Evolutionary conservation across 257 asterid species (phyloP).

Genomic region (Eucommia ulmoides): DNA sequence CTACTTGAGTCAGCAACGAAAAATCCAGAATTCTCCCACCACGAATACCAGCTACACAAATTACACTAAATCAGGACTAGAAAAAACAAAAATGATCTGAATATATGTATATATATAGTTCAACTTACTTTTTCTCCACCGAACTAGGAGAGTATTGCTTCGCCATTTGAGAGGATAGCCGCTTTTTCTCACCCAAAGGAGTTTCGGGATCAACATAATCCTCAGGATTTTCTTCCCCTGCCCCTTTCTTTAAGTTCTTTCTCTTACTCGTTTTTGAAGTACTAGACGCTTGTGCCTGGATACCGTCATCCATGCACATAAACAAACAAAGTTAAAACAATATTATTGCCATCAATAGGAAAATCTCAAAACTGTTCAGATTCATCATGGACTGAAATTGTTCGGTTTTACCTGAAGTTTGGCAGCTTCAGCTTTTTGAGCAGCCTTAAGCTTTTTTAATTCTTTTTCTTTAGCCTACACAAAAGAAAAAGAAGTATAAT

Average conservation of each 20-base stretch:
- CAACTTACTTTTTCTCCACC: conserved; percentile 74
- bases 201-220: conserved; percentile 79
- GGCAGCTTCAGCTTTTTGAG: conserved; percentile 79
- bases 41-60: conserved; percentile 72
- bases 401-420: conserved; percentile 39
- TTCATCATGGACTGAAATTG: no score
- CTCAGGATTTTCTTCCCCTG: conserved; percentile 58
- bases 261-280: conserved; percentile 60
- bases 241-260: conserved; percentile 54
- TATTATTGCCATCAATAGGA: no score
- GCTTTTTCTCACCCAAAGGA: conserved; percentile 66
- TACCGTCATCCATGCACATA: neutral
- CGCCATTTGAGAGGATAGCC: conserved; percentile 70
- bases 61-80: conserved; percentile 2
- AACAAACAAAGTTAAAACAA: neutral
- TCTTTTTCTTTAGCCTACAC: conserved; percentile 94
- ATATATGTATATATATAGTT: neutral
- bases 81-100: neutral
- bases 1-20: conserved; percentile 75
- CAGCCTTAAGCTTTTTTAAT: conserved; percentile 74
- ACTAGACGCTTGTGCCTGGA: conserved; percentile 24
- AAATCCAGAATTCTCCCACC: conserved; percentile 93
- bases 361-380: no score
- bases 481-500: no score
- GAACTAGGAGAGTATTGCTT: conserved; percentile 63